A percentile compares a stretch with the other conserved stretches of the same genome.
Conservation (phyloP, 2,329 filamentous ascomycete species). For the Dissoconium aciculare region DNA sequence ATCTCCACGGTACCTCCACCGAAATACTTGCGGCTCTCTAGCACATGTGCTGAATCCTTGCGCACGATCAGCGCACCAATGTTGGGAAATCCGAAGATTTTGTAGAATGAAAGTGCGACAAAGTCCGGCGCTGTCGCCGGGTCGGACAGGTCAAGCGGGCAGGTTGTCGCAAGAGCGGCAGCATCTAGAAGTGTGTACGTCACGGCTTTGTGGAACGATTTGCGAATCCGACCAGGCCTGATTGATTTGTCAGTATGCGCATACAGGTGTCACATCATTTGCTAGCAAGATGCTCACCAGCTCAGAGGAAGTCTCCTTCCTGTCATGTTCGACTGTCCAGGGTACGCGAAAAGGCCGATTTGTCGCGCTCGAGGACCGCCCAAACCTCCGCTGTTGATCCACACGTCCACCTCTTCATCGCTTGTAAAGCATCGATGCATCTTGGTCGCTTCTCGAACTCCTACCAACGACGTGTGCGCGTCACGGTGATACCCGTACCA, state of each 20-base stretch:
- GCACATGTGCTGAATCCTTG: conserved; percentile 40
- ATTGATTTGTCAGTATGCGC: no score
- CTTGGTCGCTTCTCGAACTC: conserved; percentile 23
- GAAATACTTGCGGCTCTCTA: conserved; percentile 46
- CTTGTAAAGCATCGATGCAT: conserved; percentile 26
- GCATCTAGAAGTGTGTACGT: conserved; percentile 45
- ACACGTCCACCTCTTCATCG: conserved; percentile 28
- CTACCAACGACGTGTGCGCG: conserved; percentile 44
- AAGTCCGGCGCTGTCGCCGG: conserved; percentile 43
- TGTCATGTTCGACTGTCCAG: conserved; percentile 29
- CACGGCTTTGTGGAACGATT: conserved; percentile 21
- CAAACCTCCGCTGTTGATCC: conserved; percentile 28
- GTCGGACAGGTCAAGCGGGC: conserved; percentile 41
- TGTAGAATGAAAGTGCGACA: conserved; percentile 47
- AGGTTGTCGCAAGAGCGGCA: conserved; percentile 50
- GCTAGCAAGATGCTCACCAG: conserved; percentile 23
- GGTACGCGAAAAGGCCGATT: conserved; percentile 25
- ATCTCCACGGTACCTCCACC: conserved; percentile 53
- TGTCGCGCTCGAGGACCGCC: conserved; percentile 21
- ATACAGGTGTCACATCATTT: no score
- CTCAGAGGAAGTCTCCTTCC: conserved; percentile 23
- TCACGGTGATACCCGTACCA: conserved; percentile 49
- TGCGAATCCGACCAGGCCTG: conserved; percentile 22
- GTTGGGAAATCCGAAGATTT: conserved; percentile 52
- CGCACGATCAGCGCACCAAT: conserved; percentile 46